phyloP scores from a whole-genome alignment of 2,329 filamentous ascomycete genomes.

The Verticillium longisporum region DNA sequence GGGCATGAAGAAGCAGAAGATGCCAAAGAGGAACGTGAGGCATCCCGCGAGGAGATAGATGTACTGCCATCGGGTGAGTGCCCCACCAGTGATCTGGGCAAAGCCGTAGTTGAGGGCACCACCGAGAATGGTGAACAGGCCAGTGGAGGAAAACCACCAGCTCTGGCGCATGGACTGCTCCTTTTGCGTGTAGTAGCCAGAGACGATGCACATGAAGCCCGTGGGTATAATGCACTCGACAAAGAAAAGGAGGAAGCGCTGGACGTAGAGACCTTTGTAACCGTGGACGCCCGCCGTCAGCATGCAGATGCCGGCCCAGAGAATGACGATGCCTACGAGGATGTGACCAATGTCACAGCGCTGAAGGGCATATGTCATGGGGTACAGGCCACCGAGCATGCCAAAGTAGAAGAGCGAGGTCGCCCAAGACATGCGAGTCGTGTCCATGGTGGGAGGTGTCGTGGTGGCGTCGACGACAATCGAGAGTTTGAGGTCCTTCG shows the following conservation, averaged over 20 bases:
- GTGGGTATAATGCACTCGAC: slow-evolving; percentile 60
- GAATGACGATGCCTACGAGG: slow-evolving; percentile 54
- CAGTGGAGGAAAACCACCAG: slow-evolving; percentile 59
- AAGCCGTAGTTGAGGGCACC: slow-evolving; percentile 62
- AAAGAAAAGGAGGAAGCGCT: slow-evolving; percentile 59
- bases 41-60: slow-evolving; percentile 61
- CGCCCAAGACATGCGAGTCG: slow-evolving; percentile 65
- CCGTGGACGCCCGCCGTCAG: slow-evolving; percentile 59
- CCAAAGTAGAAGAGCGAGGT: slow-evolving; percentile 77
- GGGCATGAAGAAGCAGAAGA: slow-evolving; percentile 59
- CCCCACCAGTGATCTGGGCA: slow-evolving; percentile 50
- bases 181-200: slow-evolving; percentile 55
- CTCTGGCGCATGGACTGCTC: slow-evolving; percentile 60
- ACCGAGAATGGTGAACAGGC: slow-evolving; percentile 56
- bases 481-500: slow-evolving; percentile 54
- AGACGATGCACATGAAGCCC: slow-evolving; percentile 58
- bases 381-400: slow-evolving; percentile 68
- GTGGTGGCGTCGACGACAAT: slow-evolving; percentile 33
- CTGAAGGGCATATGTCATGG: slow-evolving; percentile 65
- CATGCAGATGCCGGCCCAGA: slow-evolving; percentile 64
- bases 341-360: slow-evolving; percentile 59
- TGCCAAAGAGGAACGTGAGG: slow-evolving; percentile 57
- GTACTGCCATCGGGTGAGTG: slow-evolving; percentile 59
- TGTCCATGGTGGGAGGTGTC: slow-evolving; percentile 52
- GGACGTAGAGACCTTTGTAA: slow-evolving; percentile 56